A percentile compares a stretch with the other conserved stretches of the same genome.
Evolutionary conservation across 495 filamentous ascomycete genomes (phyloP).

Genomic region (Aspergillus avenaceus): DNA sequence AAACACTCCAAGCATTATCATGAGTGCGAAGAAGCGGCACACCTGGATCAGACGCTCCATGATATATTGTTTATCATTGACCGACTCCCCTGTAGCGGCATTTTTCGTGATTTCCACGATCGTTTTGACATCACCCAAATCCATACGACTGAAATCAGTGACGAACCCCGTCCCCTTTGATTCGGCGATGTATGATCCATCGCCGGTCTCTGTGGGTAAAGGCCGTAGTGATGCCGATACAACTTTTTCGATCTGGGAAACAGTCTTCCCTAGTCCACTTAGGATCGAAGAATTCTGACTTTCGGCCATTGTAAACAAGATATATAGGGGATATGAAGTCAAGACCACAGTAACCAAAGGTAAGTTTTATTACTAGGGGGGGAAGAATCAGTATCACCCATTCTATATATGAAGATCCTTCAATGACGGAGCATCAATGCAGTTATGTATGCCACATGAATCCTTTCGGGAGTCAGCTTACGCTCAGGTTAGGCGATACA

Average conservation of each 20-base stretch:
- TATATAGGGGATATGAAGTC: neutral
- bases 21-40: constrained; percentile 9
- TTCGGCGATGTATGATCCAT: constrained; percentile 48
- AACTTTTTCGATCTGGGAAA: constrained; percentile 51
- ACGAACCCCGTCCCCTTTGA: constrained; percentile 29
- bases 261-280: constrained; percentile 28
- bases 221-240: constrained; percentile 56
- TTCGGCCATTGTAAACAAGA: constrained; percentile 22
- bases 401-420: too few relatives aligned
- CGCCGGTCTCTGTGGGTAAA: constrained; percentile 58
- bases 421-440: too few relatives aligned
- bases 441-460: too few relatives aligned
- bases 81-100: constrained; percentile 73
- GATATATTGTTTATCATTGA: constrained; percentile 73
- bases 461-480: too few relatives aligned
- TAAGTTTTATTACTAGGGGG: neutral
- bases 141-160: constrained; percentile 37
- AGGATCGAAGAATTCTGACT: constrained; percentile 7
- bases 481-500: too few relatives aligned
- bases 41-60: constrained; percentile 53
- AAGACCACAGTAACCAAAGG: neutral
- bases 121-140: constrained; percentile 38
- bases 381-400: too few relatives aligned
- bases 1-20: neutral
- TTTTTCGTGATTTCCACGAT: constrained; percentile 52